Conservation (phyloP, 129 eudicot genomes). For the Centrapalus pauciflorus region DNA sequence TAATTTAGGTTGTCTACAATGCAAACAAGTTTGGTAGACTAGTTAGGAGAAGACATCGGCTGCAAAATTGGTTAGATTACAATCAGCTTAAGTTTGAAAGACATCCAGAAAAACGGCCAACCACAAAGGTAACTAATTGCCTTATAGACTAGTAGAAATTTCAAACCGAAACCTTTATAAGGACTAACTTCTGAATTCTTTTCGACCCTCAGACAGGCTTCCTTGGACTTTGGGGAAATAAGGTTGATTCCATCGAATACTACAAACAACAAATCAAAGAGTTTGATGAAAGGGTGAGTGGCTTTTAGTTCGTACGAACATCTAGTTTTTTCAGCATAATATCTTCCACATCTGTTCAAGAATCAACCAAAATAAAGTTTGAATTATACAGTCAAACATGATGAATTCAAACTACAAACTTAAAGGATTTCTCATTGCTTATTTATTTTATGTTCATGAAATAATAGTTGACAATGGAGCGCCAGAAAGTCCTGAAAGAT, state of each 20-base stretch:
- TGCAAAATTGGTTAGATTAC: constrained; percentile 96
- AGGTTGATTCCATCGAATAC: constrained; percentile 80
- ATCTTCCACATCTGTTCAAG: neutral
- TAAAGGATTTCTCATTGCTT: neutral
- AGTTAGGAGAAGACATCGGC: constrained; percentile 61
- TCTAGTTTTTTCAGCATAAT: neutral
- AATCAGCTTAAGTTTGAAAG: constrained; percentile 78
- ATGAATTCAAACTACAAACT: neutral
- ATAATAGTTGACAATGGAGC: constrained; percentile 77
- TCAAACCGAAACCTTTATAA: neutral
- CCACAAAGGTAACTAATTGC: constrained; percentile 46
- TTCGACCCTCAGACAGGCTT: constrained; percentile 59
- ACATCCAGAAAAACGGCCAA: constrained; percentile 75
- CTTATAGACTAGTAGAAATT: neutral
- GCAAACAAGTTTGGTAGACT: constrained; percentile 88
- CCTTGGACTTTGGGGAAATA: constrained; percentile 91
- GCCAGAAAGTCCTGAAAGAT: constrained; percentile 72
- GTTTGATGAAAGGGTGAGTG: constrained; percentile 68
- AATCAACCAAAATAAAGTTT: neutral
- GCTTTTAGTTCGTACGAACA: neutral
- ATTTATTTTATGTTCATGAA: constrained; percentile 1
- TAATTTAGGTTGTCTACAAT: constrained; percentile 78
- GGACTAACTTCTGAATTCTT: neutral
- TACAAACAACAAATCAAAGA: constrained; percentile 55
- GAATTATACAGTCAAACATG: neutral